Conservation (phyloP, 345 rosid genomes). For the Theobroma cacao region DNA sequence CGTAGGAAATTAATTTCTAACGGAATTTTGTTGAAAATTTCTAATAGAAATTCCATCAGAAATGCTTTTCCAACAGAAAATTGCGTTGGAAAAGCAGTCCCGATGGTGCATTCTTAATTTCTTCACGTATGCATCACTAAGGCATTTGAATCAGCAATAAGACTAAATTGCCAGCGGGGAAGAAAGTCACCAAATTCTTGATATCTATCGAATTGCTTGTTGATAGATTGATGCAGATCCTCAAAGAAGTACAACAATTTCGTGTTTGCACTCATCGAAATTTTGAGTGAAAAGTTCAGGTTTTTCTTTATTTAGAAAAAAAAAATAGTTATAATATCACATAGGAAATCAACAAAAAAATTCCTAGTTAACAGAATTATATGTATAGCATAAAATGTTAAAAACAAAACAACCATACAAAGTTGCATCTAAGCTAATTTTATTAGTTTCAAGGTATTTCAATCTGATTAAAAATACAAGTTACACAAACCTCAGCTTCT, state of each 20-base stretch:
- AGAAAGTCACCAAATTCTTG: neutral
- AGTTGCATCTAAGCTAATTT: neutral
- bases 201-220: neutral
- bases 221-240: neutral
- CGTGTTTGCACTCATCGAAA: neutral
- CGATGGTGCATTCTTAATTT: too few species aligned
- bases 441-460: neutral
- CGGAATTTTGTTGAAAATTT: too few species aligned
- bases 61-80: too few species aligned
- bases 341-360: neutral
- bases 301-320: neutral
- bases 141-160: neutral
- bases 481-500: constrained; percentile 77
- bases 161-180: neutral
- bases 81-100: too few species aligned
- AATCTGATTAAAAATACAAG: neutral
- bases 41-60: too few species aligned
- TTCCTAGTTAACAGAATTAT: too few species aligned
- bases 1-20: too few species aligned
- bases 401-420: neutral
- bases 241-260: neutral
- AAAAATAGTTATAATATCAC: neutral
- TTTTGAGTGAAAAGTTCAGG: neutral
- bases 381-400: neutral
- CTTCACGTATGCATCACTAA: neutral